These are phyloP conservation scores for Phoenix roebelenii DNA, from an alignment of 176 grass and related monocot genomes.

Conservation along the genomic window DNA sequence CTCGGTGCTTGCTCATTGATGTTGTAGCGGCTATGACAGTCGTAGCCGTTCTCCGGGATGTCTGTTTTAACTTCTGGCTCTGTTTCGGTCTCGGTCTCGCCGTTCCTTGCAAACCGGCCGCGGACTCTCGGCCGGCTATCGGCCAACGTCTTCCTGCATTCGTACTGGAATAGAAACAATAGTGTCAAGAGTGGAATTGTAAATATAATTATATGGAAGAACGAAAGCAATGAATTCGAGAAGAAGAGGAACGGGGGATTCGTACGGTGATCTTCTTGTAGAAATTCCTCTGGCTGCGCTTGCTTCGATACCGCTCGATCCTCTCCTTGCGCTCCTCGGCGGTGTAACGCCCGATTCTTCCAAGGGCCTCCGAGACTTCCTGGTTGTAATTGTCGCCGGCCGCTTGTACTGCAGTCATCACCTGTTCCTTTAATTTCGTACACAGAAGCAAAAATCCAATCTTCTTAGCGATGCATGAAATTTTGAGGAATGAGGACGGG, in stretches of 20 bases:
- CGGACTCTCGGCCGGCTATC: constrained; percentile 72
- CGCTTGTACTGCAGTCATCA: constrained; percentile 35
- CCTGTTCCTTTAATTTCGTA: constrained; percentile 27
- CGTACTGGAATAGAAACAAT: constrained; percentile 29
- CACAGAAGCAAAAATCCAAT: not conserved
- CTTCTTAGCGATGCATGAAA: not conserved
- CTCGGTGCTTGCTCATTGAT: constrained; percentile 13
- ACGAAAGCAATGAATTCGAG: constrained; percentile 4
- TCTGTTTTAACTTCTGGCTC: constrained; percentile 30
- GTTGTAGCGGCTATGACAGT: constrained; percentile 2
- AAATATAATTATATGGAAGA: not conserved
- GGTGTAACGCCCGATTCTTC: constrained; percentile 54
- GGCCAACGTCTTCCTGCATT: constrained; percentile 91
- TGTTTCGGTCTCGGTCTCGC: constrained; percentile 31
- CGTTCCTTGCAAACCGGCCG: constrained; percentile 70
- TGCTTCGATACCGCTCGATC: constrained; percentile 56
- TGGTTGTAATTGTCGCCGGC: constrained; percentile 31
- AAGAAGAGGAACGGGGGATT: not conserved
- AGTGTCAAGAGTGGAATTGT: not conserved
- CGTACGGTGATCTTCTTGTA: constrained; percentile 90
- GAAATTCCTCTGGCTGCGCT: constrained; percentile 66
- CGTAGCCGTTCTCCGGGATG: constrained; percentile 14
- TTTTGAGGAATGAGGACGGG: not conserved
- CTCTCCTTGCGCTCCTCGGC: constrained; percentile 64
- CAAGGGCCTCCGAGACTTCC: constrained; percentile 32